These are phyloP conservation scores for Thelonectria rubi DNA, from an alignment of 2,329 filamentous ascomycete species.

Conservation along the genomic window DNA sequence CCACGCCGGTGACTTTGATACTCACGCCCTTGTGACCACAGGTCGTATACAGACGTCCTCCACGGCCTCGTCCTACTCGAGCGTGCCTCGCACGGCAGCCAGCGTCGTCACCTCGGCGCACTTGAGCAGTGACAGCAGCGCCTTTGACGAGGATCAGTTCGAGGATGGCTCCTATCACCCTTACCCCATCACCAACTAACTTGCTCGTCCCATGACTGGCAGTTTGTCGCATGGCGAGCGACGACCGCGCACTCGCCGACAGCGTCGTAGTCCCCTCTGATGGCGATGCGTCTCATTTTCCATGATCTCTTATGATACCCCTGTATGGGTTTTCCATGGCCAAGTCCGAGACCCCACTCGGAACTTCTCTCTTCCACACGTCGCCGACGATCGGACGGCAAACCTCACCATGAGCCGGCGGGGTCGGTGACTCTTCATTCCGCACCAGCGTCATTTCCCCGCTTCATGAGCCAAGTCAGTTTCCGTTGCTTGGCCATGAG, in stretches of 20 bases:
- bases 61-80: slow-evolving; percentile 40
- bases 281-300: slow-evolving; percentile 7
- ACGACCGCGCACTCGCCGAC: neutral
- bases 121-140: slow-evolving; percentile 45
- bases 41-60: slow-evolving; percentile 41
- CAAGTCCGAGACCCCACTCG: slow-evolving; percentile 26
- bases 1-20: slow-evolving; percentile 39
- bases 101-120: slow-evolving; percentile 39
- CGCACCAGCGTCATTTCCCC: slow-evolving; percentile 31
- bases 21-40: slow-evolving; percentile 41
- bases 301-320: slow-evolving; percentile 8
- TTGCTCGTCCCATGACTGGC: slow-evolving; percentile 25
- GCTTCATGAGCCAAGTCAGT: slow-evolving; percentile 27
- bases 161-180: slow-evolving; percentile 50
- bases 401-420: slow-evolving; percentile 21
- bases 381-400: slow-evolving; percentile 34
- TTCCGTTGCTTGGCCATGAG: slow-evolving; percentile 15
- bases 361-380: slow-evolving; percentile 24
- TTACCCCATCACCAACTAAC: slow-evolving; percentile 46
- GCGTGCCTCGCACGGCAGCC: slow-evolving; percentile 44
- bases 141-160: slow-evolving; percentile 44
- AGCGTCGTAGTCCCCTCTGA: neutral
- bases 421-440: slow-evolving; percentile 20
- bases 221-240: slow-evolving; percentile 12
- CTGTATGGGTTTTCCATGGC: slow-evolving; percentile 15